Evolutionary conservation across 176 grass and related monocot genomes (phyloP), one percentile per base, ranked within the genome.

Genomic region (Rhynchospora breviuscula): DNA sequence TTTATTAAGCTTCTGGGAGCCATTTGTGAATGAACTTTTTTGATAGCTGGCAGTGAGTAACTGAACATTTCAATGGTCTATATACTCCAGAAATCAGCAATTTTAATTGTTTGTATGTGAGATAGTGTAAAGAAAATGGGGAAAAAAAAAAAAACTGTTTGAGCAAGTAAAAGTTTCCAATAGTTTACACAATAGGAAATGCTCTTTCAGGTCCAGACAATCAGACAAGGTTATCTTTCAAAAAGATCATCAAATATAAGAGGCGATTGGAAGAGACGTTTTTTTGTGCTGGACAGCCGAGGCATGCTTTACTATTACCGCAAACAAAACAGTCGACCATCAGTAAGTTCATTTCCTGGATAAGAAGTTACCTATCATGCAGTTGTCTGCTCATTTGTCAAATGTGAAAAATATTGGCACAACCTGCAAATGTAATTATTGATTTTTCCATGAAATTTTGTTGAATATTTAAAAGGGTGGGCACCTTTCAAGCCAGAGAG

Each of bases 241-340:
- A 99, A 99, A 75, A 84, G 93, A 79, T 99, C 97, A 83, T 99
- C 97, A 25, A 99, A 99, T 78, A 85, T 96, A 85, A 95, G 97
- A 89, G 97, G 93, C 85, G 97, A 99, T 65, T 99, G 97, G 93
- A 99, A 99, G 87, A 95, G 93, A 85, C 94, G 93, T 73, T 99
- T 99, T 86, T 99, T 99, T 93, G 97, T 96, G 77, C 93, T 99
- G 25, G 97, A 99, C 81, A 96, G 87, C 78, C 91, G 91, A 85
- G 97, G 97, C 86, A 96, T 99, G 97, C 70, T 99, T 63, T 99
- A 99, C 67, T 96, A 96, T 78, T 99, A 99, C 79, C 97, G 91
- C 78, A 99, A 96, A 65, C 91, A 99, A 77, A 91, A 84, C 59
- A 90, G 89, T 81, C 90, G 89, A 67, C 91, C 93, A 85, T 99